A percentile compares a stretch with the other conserved stretches of the same genome.
These are phyloP conservation scores for Tetramitus jugosus DNA, from an alignment of 208 protist genomes.

Conservation along the genomic window DNA sequence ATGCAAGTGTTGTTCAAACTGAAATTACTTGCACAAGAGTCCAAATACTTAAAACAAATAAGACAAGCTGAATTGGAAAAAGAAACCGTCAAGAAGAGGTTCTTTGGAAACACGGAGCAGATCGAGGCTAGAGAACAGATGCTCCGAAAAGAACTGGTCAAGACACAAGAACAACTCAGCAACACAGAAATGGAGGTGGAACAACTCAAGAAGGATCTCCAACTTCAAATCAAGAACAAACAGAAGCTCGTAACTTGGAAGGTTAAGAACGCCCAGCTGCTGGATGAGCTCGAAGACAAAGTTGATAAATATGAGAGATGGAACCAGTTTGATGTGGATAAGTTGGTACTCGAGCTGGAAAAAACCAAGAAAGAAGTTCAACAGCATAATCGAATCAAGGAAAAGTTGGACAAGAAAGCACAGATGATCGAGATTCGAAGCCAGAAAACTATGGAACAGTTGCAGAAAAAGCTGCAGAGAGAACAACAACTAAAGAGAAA, in stretches of 20 bases:
- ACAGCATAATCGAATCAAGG: neutral
- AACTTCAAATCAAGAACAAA: constrained; percentile 45
- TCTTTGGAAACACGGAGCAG: constrained; percentile 28
- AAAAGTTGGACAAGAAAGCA: neutral
- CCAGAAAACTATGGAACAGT: constrained; percentile 24
- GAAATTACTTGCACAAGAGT: too few relatives aligned
- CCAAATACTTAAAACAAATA: constrained; percentile 28
- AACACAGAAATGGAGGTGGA: constrained; percentile 44
- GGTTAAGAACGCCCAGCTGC: constrained; percentile 34
- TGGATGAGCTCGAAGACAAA: constrained; percentile 39
- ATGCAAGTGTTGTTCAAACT: constrained; percentile 23
- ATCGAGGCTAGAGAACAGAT: constrained; percentile 28
- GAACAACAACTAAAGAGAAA: constrained; percentile 30
- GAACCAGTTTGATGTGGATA: constrained; percentile 35
- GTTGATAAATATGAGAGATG: constrained; percentile 37
- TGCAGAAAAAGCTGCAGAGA: constrained; percentile 28
- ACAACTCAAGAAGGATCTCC: constrained; percentile 33
- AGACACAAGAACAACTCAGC: constrained; percentile 34
- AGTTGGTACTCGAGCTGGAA: constrained; percentile 38
- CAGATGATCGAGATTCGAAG: constrained; percentile 17
- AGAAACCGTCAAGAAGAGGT: constrained; percentile 24
- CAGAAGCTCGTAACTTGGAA: constrained; percentile 44
- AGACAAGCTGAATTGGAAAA: constrained; percentile 22
- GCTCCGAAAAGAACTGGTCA: constrained; percentile 30
- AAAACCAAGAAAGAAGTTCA: constrained; percentile 32